phyloP scores from a whole-genome alignment of 331 rosid genomes.

The Rosa hybrid region DNA sequence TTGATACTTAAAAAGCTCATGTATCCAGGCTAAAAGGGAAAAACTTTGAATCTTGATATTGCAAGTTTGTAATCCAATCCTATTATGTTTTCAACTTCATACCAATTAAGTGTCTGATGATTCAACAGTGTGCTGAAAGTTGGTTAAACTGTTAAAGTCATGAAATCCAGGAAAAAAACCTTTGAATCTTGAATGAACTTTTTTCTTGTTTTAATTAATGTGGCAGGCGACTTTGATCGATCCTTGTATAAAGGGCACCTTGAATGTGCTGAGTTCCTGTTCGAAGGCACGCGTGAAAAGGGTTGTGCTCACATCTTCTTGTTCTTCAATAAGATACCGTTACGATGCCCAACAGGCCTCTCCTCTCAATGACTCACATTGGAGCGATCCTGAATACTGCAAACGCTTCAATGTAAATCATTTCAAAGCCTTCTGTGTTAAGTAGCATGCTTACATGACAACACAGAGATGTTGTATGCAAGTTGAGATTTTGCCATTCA shows the following conservation, averaged over 20 bases:
- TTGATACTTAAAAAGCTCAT: neutral
- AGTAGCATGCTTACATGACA: neutral
- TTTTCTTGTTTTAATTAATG: neutral
- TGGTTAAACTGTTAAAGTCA: neutral
- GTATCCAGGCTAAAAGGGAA: neutral
- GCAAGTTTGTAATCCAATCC: neutral
- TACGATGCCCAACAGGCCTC: slow-evolving; percentile 51
- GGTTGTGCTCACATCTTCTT: slow-evolving; percentile 72
- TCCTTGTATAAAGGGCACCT: slow-evolving; percentile 66
- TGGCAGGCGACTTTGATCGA: slow-evolving; percentile 63
- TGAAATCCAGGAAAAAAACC: neutral
- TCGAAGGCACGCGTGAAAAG: slow-evolving; percentile 44
- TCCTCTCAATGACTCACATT: slow-evolving; percentile 80
- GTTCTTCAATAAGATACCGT: slow-evolving; percentile 73
- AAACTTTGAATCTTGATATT: neutral
- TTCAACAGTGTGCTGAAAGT: neutral
- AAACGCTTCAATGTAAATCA: slow-evolving; percentile 53
- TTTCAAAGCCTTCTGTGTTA: neutral
- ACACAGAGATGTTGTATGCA: neutral
- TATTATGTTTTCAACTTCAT: neutral
- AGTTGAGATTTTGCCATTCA: neutral
- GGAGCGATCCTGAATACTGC: slow-evolving; percentile 81
- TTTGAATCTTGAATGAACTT: neutral
- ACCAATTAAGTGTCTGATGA: neutral
- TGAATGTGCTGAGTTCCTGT: slow-evolving; percentile 65